Percentiles rank a stretch among this genome's conserved stretches.
Evolutionary conservation across 2,329 filamentous ascomycete genomes (phyloP).

Genomic region (Penicillium olsonii): DNA sequence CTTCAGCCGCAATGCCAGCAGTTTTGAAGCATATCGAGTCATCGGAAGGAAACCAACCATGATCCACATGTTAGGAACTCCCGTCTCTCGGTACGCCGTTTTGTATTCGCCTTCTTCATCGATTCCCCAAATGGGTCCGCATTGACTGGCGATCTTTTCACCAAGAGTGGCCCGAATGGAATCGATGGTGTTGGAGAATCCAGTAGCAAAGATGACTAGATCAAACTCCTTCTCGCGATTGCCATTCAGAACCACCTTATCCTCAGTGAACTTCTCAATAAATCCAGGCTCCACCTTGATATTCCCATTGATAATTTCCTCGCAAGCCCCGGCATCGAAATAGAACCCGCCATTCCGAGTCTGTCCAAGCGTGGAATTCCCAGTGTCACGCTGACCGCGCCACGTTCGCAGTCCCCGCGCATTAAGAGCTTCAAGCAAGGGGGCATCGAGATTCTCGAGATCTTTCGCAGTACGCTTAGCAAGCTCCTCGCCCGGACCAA

Average conservation of each 20-base stretch:
- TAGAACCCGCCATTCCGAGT: conserved; percentile 36
- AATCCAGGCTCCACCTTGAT: conserved; percentile 28
- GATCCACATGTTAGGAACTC: conserved; percentile 41
- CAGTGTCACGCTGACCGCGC: conserved; percentile 39
- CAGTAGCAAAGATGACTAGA: conserved; percentile 31
- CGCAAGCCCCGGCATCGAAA: conserved; percentile 34
- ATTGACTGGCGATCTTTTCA: conserved; percentile 24
- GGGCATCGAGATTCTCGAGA: conserved; percentile 25
- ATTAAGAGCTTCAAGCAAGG: conserved; percentile 25
- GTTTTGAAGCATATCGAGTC: conserved; percentile 38
- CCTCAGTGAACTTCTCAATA: conserved; percentile 30
- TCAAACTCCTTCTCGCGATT: conserved; percentile 37
- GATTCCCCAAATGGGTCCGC: conserved; percentile 29
- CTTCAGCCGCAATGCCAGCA: conserved; percentile 37
- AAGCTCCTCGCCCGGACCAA: conserved; percentile 22
- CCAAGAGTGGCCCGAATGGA: conserved; percentile 27
- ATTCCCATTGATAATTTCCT: conserved; percentile 30
- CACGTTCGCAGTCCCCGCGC: conserved; percentile 32
- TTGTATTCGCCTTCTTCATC: conserved; percentile 32
- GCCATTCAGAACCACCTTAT: conserved; percentile 35
- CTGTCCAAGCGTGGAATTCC: conserved; percentile 29
- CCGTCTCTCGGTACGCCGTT: conserved; percentile 35
- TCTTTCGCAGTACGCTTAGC: conserved; percentile 20
- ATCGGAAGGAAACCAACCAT: conserved; percentile 40
- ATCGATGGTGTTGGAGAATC: conserved; percentile 28